Base-by-base conservation (phyloP, 1,139 yeast species). In the Dujonia santamariae region DNA sequence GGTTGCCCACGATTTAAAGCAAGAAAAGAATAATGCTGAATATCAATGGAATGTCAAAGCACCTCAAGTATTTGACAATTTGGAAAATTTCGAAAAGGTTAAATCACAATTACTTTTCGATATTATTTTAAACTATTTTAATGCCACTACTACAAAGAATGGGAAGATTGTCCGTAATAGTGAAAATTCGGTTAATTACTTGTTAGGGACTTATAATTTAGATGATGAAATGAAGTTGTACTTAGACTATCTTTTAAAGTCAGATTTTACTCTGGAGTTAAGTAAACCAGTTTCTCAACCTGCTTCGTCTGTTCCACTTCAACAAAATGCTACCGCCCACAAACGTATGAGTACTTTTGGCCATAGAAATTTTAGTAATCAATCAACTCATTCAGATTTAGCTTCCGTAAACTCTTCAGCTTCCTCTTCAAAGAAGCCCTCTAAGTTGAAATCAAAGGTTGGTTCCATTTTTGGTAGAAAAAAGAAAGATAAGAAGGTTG, bases 401-500 rank as follows among this genome's bases (percentile, higher is more conserved):
- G 38, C 30, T 16, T 33, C 37, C 14, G 9, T 24, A 13, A 12
- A 28, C 14, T 30, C 39, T 6, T 14, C 36, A 7, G 26, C 29
- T 14, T 32, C 31, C 20, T 23, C 24, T 14, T 39, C 38, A 31
- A 59, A 53, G 41, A 60, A 58, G 36, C 51, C 53, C 22, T 59
- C 64, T 17, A 78, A 73, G 42, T 62, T 88, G 50, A 78, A 80
- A 53, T 84, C 95, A 4, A 80, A 69, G 53, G 88, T 88, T 26
- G 96, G 96, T 13, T 86, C 96, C 0, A 80, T 88, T 40, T 84
- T 88, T 55, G 81, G 84, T 29, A 75, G 85, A 45, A 79, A 77
- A 50, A 74, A 54, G 36, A 66, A 77, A 48, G 18, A 27, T 12
- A 18, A 12, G n/a, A 70, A 69, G 45, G 61, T 61, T 21, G 30